Evolutionary conservation across 371 early-diverging fungal genomes (phyloP).

Genomic region (Syncephalis fuscata): DNA sequence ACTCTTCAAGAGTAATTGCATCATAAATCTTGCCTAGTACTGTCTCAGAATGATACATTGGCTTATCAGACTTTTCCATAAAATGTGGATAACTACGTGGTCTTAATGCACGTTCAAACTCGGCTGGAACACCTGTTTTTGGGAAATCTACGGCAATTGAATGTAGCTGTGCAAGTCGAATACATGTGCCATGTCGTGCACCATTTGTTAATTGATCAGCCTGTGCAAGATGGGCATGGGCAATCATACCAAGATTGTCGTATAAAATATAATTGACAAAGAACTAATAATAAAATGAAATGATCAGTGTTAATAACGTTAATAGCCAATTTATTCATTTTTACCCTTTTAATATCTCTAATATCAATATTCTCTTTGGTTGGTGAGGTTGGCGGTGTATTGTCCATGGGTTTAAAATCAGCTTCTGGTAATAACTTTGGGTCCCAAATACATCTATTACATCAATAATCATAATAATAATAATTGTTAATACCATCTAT

Average conservation of each 20-base stretch:
- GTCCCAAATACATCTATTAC: slow-evolving; percentile 5
- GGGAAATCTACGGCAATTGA: slow-evolving; percentile 45
- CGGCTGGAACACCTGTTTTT: slow-evolving; percentile 44
- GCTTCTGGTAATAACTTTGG: background rate
- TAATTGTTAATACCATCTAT: slow-evolving; percentile 42
- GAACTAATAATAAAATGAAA: slow-evolving; percentile 14
- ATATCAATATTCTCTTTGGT: slow-evolving; percentile 25
- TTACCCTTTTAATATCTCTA: slow-evolving; percentile 20
- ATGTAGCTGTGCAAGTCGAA: slow-evolving; percentile 49
- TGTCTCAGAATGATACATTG: background rate
- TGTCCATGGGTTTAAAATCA: slow-evolving; percentile 35
- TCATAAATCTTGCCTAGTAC: background rate
- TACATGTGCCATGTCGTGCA: slow-evolving; percentile 28
- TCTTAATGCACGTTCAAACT: slow-evolving; percentile 17
- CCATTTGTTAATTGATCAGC: slow-evolving; percentile 36
- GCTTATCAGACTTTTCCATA: slow-evolving; percentile 44
- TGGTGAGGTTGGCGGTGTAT: slow-evolving; percentile 18
- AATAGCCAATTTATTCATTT: slow-evolving; percentile 11
- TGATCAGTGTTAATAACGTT: no score
- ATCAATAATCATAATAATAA: slow-evolving; percentile 27
- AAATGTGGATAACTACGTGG: slow-evolving; percentile 56
- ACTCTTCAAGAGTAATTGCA: background rate
- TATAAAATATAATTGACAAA: slow-evolving; percentile 55
- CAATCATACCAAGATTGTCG: slow-evolving; percentile 61
- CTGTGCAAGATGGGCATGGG: slow-evolving; percentile 52